Conservation (phyloP, 768 basidiomycete genomes). For the Tylopilus sp. region DNA sequence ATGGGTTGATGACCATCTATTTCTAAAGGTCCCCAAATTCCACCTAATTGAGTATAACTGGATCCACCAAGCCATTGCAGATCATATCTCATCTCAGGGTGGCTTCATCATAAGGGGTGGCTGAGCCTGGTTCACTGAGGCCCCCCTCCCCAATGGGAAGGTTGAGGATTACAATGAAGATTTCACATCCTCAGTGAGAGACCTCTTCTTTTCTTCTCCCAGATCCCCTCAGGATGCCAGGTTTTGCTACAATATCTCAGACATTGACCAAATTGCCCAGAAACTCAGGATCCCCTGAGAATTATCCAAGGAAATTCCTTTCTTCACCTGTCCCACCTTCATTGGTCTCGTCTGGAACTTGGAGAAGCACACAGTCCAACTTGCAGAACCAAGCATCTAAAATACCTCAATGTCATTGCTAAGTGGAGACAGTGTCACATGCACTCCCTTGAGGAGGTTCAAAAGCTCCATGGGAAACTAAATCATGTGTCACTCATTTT, state of each 20-base stretch:
- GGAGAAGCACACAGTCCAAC: accelerated
- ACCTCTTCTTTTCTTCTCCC: not conserved
- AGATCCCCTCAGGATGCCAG: not conserved
- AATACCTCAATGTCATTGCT: not conserved
- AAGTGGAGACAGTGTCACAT: accelerated
- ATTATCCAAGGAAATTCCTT: not conserved
- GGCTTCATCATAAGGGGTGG: not conserved
- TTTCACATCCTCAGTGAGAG: accelerated
- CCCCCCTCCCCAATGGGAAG: accelerated
- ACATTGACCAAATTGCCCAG: not conserved
- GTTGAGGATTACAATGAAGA: not conserved
- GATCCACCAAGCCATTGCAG: accelerated
- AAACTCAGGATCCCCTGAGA: not conserved
- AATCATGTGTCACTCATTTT: no score
- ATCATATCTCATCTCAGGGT: accelerated
- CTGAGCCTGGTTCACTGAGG: not conserved
- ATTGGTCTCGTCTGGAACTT: not conserved
- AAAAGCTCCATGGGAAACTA: slow-evolving; percentile 3
- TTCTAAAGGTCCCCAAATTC: slow-evolving; percentile 1
- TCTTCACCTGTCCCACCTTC: not conserved
- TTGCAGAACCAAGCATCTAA: not conserved
- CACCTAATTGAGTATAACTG: accelerated
- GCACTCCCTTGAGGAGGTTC: not conserved
- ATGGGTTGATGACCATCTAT: slow-evolving; percentile 35
- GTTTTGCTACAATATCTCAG: not conserved